These are phyloP conservation scores for Dittrichia graveolens DNA, from an alignment of 129 eudicot genomes.

Conservation along the genomic window DNA sequence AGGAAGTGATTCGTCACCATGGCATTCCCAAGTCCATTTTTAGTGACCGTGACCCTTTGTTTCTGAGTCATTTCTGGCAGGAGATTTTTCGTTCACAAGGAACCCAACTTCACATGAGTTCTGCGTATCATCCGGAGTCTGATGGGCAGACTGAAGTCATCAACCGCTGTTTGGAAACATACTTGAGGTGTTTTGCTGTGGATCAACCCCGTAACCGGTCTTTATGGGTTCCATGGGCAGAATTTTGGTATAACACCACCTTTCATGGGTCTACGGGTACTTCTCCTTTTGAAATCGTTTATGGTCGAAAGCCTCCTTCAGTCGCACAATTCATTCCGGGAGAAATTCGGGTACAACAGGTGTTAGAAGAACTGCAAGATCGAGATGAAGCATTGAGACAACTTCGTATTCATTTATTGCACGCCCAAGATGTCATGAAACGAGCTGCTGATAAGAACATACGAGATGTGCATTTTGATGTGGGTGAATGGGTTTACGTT, in stretches of 20 bases:
- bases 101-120: no score
- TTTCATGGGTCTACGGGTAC: no score
- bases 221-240: no score
- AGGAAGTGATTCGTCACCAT: slow-evolving; percentile 11
- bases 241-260: no score
- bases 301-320: no score
- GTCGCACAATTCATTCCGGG: no score
- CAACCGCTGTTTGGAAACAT: background rate
- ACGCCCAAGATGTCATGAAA: background rate
- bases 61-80: no score
- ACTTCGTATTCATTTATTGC: background rate
- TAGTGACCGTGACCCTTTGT: background rate
- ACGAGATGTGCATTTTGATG: background rate
- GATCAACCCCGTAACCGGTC: background rate
- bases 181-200: background rate
- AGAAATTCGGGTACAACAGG: no score
- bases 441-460: background rate
- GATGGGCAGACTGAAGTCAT: no score
- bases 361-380: background rate
- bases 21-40: slow-evolving; percentile 14
- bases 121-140: no score
- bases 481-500: background rate
- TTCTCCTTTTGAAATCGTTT: no score
- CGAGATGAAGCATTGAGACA: background rate
- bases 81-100: no score